Evolutionary conservation across 225 moss, liverwort and hornwort genomes (phyloP).

Genomic region (Lunularia cruciata): DNA sequence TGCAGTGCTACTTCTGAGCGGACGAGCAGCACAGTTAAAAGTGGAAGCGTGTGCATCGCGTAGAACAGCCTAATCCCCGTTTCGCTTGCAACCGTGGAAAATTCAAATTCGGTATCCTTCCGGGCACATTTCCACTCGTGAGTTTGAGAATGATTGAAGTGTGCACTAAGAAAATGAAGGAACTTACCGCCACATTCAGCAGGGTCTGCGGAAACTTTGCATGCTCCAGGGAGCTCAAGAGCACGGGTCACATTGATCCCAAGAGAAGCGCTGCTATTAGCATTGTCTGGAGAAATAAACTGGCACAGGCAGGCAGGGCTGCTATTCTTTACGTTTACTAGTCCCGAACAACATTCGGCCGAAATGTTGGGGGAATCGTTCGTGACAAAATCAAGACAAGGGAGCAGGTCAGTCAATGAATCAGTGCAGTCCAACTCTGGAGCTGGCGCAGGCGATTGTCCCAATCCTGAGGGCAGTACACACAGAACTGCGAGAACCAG

Average conservation of each 20-base stretch:
- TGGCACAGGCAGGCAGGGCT: conserved; percentile 2
- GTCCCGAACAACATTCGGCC: background rate
- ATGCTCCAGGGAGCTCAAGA: conserved; percentile 13
- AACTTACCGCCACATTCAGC: conserved; percentile 1
- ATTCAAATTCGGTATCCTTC: too few species aligned
- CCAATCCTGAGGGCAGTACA: background rate
- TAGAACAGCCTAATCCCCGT: too few species aligned
- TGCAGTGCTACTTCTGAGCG: too few species aligned
- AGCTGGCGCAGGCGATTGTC: background rate
- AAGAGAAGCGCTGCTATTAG: conserved; percentile 2
- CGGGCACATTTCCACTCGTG: too few species aligned
- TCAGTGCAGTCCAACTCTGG: conserved; percentile 10
- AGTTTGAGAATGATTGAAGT: too few species aligned
- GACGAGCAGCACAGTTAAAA: too few species aligned
- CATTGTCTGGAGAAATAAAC: background rate
- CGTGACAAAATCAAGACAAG: conserved; percentile 18
- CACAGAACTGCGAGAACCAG: background rate
- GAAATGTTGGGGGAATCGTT: background rate
- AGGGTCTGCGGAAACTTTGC: background rate
- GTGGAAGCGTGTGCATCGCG: too few species aligned
- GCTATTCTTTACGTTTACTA: background rate
- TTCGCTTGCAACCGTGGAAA: too few species aligned
- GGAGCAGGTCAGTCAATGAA: conserved; percentile 3
- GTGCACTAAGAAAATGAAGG: too few species aligned
- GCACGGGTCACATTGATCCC: conserved; percentile 22